Base-by-base conservation (phyloP, 768 basidiomycete species). In the Mycena galericulata region DNA sequence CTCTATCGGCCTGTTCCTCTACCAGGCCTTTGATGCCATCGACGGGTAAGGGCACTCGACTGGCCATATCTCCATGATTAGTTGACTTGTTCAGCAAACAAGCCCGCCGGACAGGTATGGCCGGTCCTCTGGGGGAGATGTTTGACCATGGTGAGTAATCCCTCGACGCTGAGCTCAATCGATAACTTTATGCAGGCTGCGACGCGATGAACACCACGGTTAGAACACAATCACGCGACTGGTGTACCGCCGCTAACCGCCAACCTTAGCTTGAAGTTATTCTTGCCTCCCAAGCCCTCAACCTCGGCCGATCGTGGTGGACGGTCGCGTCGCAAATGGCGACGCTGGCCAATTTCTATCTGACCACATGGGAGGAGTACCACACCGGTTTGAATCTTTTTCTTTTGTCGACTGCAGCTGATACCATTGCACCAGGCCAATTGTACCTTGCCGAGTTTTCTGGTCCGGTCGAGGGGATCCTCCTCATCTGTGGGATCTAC, bases 181-280 rank as follows among this genome's bases (percentile, higher is more conserved):
- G 11, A 20, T 49, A 46, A 56, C 59, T 47, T 30, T 17, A 49
- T 50, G 7, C 49, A 94, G 93, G 93, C 5, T 96, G 94, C 75
- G 96, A 97, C 76, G 96, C 97, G 0, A 84, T 99, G 71, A 98
- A 98, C 75, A 99, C 97, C 0, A 97, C 95, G 53, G 96, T 97
- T 80, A 63, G 75, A 46, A 30, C 57, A 54, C 34, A 22, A 24
- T 22, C 29, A 43, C 55, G 47, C 63, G 26, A 46, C 20, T 58
- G 11, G 24, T 40, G 26, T 22, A 18, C n/a, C 41, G n/a, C 41
- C 12, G 53, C 47, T 72, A 22, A 55, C 7, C 27, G 24, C 22
- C 11, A 18, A 46, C 47, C 47, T 10, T 74, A 97, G 95, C 87
- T 99, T 27, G 97, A 96, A 80, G 92, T 90, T 65, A 86, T 98